Percentiles rank a stretch among this genome's conserved stretches.
These are phyloP conservation scores for Arthrocladium fulminans DNA, from an alignment of 2,329 filamentous ascomycete species.

Conservation along the genomic window DNA sequence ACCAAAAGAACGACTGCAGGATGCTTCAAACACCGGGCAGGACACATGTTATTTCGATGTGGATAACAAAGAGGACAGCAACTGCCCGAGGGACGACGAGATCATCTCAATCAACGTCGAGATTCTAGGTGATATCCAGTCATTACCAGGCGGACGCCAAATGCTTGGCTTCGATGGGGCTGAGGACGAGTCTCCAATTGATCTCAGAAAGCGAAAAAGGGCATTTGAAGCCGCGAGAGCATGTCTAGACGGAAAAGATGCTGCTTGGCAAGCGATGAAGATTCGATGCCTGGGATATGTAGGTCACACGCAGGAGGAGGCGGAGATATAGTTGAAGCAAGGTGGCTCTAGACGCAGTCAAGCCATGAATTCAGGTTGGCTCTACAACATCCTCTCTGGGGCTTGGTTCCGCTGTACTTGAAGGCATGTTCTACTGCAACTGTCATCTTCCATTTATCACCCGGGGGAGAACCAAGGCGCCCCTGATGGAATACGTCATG, in stretches of 20 bases:
- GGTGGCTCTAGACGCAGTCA: no score
- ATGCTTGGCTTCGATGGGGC: not conserved
- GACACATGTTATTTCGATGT: not conserved
- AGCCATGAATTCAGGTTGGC: no score
- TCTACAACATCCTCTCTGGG: no score
- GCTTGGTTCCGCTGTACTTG: no score
- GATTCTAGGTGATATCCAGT: not conserved
- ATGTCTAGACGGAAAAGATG: constrained; percentile 15
- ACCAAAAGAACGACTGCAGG: not conserved
- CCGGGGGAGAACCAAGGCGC: no score
- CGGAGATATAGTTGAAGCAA: constrained; percentile 16
- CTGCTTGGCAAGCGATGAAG: constrained; percentile 14
- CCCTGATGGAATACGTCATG: no score
- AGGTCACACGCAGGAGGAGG: constrained; percentile 15
- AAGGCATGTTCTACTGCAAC: no score
- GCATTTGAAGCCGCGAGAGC: constrained; percentile 17
- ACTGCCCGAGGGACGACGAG: not conserved
- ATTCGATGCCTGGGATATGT: constrained; percentile 16
- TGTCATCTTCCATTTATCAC: no score
- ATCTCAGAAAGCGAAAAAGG: constrained; percentile 6
- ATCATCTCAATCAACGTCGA: not conserved
- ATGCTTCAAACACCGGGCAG: constrained; percentile 1
- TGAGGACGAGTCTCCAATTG: not conserved
- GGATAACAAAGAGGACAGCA: not conserved
- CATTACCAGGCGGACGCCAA: not conserved